Percentiles rank a stretch among this genome's conserved stretches.
Evolutionary conservation across 768 basidiomycete species (phyloP).

Genomic region (Daedaleopsis nitida): DNA sequence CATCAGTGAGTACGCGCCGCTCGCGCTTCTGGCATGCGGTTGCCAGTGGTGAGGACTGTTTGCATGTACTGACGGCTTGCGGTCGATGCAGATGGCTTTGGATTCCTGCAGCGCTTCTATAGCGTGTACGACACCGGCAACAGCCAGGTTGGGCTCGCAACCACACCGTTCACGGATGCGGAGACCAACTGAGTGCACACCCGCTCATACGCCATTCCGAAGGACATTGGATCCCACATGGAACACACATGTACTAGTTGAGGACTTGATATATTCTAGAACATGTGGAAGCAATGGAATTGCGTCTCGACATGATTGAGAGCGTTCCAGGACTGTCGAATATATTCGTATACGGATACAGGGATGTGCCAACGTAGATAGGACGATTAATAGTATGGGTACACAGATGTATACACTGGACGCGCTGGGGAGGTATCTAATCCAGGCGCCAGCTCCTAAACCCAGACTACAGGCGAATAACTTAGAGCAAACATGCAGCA

Average conservation of each 20-base stretch:
- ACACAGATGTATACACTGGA: not conserved
- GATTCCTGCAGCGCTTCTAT: conserved; percentile 65
- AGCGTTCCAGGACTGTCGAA: not conserved
- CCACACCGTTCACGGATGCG: conserved; percentile 35
- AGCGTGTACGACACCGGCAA: conserved; percentile 40
- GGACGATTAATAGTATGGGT: conserved; percentile 1
- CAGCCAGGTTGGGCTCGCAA: conserved; percentile 36
- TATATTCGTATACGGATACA: not conserved
- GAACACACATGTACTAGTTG: no score
- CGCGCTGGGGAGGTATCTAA: conserved; percentile 5
- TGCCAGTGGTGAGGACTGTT: not conserved
- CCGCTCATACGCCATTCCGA: not conserved
- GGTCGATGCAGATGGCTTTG: conserved; percentile 48
- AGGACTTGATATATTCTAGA: no score
- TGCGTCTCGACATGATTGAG: no score
- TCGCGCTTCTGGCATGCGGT: no score
- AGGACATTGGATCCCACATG: no score
- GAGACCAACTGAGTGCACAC: conserved; percentile 30
- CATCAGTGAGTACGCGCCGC: conserved; percentile 47
- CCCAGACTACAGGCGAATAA: not conserved
- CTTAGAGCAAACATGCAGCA: not conserved
- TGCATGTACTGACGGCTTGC: not conserved
- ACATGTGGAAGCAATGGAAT: no score
- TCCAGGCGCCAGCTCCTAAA: not conserved
- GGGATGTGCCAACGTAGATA: not conserved